Conservation (phyloP, 2,329 filamentous ascomycete genomes). For the Xylaria sp. region DNA sequence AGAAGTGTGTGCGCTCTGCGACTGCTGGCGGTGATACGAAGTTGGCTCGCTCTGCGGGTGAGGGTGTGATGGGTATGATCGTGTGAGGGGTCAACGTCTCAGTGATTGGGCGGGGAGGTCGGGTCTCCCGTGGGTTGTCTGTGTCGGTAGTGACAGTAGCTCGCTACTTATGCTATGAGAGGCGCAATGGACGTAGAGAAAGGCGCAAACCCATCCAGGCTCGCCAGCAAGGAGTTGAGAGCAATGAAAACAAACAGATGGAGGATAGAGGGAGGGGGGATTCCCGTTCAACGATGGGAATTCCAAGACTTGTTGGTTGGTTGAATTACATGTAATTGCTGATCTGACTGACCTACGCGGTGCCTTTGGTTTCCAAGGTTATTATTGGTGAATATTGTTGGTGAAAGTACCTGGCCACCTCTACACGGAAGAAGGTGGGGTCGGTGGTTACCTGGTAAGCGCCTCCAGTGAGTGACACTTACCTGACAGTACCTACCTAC, state of each 20-base stretch:
- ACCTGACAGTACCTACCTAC: too few relatives aligned
- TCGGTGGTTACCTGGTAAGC: too few relatives aligned
- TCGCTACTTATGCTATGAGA: background rate
- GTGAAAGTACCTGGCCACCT: too few relatives aligned
- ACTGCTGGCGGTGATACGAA: slow-evolving; percentile 3
- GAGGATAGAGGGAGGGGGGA: background rate
- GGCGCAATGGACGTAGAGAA: background rate
- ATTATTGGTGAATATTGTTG: too few relatives aligned
- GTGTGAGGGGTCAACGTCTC: slow-evolving; percentile 16
- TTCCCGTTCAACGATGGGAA: background rate
- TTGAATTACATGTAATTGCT: too few relatives aligned
- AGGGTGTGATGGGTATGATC: background rate
- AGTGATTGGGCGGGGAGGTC: slow-evolving; percentile 17
- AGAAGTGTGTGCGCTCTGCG: background rate
- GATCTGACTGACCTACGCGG: background rate
- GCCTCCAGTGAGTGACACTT: background rate
- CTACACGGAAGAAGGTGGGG: too few relatives aligned
- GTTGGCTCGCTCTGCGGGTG: slow-evolving; percentile 10
- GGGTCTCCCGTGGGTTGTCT: slow-evolving; percentile 5
- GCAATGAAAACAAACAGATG: background rate
- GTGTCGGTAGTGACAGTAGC: background rate
- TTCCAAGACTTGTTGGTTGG: background rate
- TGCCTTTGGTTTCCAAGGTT: background rate
- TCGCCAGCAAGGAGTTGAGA: background rate
- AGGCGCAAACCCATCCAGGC: background rate